Conservation (phyloP, 1,284 basidiomycete genomes). For the Melampsora larici-populina region DNA sequence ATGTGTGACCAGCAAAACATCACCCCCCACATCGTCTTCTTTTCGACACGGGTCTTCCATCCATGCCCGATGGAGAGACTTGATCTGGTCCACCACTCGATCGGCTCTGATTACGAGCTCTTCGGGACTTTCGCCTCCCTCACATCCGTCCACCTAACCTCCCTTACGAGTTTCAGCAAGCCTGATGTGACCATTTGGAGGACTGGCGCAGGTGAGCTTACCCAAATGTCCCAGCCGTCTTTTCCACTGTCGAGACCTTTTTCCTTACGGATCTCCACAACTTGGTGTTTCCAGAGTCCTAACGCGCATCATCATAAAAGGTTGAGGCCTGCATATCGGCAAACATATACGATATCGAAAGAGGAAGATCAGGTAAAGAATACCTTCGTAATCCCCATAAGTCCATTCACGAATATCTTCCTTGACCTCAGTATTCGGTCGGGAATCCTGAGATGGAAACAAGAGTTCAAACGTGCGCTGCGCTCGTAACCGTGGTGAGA, state of each 20-base stretch:
- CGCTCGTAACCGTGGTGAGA: conserved; percentile 80
- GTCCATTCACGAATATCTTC: conserved; percentile 48
- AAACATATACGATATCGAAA: conserved; percentile 44
- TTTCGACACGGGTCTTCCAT: conserved; percentile 45
- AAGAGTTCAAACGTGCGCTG: conserved; percentile 78
- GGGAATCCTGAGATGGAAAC: conserved; percentile 56
- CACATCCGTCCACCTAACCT: conserved; percentile 32
- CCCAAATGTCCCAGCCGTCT: conserved; percentile 47
- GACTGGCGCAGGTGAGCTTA: conserved; percentile 44
- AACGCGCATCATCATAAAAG: conserved; percentile 7
- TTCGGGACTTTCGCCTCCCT: conserved; percentile 30
- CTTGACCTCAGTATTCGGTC: conserved; percentile 41
- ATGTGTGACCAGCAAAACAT: conserved; percentile 49
- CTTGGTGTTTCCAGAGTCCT: conserved; percentile 43
- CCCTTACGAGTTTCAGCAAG: background rate
- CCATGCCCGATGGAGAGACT: conserved; percentile 45
- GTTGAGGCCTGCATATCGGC: conserved; percentile 30
- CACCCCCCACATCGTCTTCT: conserved; percentile 48
- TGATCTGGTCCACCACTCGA: conserved; percentile 45
- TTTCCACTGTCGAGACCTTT: conserved; percentile 15
- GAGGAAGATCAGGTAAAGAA: conserved; percentile 41
- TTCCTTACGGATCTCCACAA: background rate
- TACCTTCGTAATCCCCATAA: conserved; percentile 48
- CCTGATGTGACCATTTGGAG: background rate
- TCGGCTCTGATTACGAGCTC: background rate